Percentiles rank a stretch among this genome's conserved stretches.
Conservation (phyloP, 73 alveolate genomes). For the Breviolum minutum region DNA sequence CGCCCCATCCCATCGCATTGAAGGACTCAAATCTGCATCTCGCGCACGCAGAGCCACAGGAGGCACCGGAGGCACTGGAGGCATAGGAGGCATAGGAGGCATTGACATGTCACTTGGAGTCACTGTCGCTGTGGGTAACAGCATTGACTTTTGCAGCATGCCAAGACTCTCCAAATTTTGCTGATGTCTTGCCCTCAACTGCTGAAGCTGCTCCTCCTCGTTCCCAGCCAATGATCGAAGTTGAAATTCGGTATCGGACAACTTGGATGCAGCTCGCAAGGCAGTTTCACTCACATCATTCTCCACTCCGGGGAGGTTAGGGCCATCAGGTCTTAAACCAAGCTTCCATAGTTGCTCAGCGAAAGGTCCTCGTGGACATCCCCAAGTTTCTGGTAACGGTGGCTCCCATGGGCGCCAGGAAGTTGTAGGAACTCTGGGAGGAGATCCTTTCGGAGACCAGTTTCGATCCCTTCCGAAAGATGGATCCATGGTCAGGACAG, state of each 20-base stretch:
- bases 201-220: constrained; percentile 78
- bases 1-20: neutral
- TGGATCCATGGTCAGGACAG: constrained; percentile 39
- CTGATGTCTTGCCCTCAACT: constrained; percentile 79
- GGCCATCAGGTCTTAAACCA: neutral
- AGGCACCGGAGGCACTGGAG: neutral
- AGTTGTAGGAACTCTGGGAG: neutral
- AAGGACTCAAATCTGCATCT: neutral
- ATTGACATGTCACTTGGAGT: neutral
- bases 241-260: constrained; percentile 57
- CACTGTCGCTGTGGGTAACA: neutral
- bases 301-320: constrained; percentile 38
- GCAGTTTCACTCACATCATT: constrained; percentile 66
- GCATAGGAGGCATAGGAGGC: neutral
- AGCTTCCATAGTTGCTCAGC: constrained; percentile 22
- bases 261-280: constrained; percentile 52
- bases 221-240: constrained; percentile 52
- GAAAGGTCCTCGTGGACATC: constrained; percentile 43
- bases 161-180: constrained; percentile 74
- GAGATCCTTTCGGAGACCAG: neutral
- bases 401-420: constrained; percentile 49
- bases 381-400: constrained; percentile 51
- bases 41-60: neutral
- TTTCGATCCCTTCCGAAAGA: neutral
- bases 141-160: constrained; percentile 63